phyloP scores from a whole-genome alignment of 768 basidiomycete genomes.

The Trametes elegans region DNA sequence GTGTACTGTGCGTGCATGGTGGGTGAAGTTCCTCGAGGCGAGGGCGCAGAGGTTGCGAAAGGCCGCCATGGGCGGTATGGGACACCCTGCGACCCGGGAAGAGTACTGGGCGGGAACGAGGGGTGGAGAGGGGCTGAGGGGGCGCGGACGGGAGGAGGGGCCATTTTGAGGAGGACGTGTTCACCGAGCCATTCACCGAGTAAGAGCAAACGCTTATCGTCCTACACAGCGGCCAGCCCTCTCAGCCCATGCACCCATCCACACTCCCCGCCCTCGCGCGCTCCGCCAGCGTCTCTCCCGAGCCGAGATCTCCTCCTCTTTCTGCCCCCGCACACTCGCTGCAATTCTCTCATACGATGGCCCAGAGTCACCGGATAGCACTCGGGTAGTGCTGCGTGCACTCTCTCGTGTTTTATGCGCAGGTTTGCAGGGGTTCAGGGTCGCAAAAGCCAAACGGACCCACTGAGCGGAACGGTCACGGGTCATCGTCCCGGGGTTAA shows the following conservation, averaged over 20 bases:
- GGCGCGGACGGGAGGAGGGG: slow-evolving; percentile 5
- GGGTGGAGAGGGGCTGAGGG: slow-evolving; percentile 6
- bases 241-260: slow-evolving; percentile 8
- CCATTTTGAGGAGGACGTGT: slow-evolving; percentile 24
- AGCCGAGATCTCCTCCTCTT: not conserved
- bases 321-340: not conserved
- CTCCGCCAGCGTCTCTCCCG: slow-evolving; percentile 15
- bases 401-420: not conserved
- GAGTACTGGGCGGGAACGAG: slow-evolving; percentile 4
- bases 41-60: slow-evolving; percentile 18
- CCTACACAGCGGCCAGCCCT: slow-evolving; percentile 19
- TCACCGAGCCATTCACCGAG: slow-evolving; percentile 41
- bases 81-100: slow-evolving; percentile 13
- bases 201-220: slow-evolving; percentile 30
- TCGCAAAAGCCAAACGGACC: slow-evolving; percentile 16
- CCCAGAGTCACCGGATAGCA: not conserved
- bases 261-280: slow-evolving; percentile 18
- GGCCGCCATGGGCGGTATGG: slow-evolving; percentile 23
- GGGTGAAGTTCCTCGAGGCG: slow-evolving; percentile 15
- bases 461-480: slow-evolving; percentile 1
- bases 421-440: not conserved
- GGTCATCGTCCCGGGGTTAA: slow-evolving; percentile 16
- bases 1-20: slow-evolving; percentile 22
- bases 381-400: no score
- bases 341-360: not conserved